A percentile compares a stretch with the other conserved stretches of the same genome.
Conservation (phyloP, 192 early-diverging fungal genomes). For the Coemansia sp. region DNA sequence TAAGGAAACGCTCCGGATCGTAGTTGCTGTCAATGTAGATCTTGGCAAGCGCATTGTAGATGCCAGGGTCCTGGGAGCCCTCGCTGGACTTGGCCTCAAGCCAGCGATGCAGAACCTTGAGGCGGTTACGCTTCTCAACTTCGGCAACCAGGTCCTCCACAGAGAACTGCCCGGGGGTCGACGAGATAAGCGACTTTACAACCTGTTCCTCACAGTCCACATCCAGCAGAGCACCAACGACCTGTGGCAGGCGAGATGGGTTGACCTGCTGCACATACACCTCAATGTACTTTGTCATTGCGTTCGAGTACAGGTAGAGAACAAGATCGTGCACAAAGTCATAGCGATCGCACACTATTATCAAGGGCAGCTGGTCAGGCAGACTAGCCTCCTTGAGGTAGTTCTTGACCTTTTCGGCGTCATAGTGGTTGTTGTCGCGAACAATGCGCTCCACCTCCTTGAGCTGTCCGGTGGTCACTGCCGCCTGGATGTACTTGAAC, state of each 20-base stretch:
- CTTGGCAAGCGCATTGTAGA: constrained; percentile 98
- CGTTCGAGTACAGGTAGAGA: constrained; percentile 93
- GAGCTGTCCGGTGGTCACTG: constrained; percentile 85
- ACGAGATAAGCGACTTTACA: constrained; percentile 86
- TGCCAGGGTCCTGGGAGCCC: constrained; percentile 82
- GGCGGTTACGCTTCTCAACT: constrained; percentile 93
- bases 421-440: constrained; percentile 94
- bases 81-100: constrained; percentile 86
- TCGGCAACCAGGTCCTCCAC: constrained; percentile 85
- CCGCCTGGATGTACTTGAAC: constrained; percentile 99
- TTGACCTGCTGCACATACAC: constrained; percentile 99
- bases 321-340: constrained; percentile 98
- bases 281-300: constrained; percentile 94
- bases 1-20: constrained; percentile 94
- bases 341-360: constrained; percentile 98
- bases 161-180: constrained; percentile 79
- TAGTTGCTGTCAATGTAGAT: constrained; percentile 99
- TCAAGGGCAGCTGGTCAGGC: constrained; percentile 93
- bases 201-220: constrained; percentile 96
- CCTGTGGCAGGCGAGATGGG: constrained; percentile 86
- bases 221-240: constrained; percentile 95
- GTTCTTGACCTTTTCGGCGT: constrained; percentile 98
- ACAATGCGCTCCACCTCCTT: constrained; percentile 98
- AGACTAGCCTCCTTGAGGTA: constrained; percentile 98
- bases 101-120: constrained; percentile 95